Evolutionary conservation across 768 basidiomycete species (phyloP).

Genomic region (Suillus weaverae): DNA sequence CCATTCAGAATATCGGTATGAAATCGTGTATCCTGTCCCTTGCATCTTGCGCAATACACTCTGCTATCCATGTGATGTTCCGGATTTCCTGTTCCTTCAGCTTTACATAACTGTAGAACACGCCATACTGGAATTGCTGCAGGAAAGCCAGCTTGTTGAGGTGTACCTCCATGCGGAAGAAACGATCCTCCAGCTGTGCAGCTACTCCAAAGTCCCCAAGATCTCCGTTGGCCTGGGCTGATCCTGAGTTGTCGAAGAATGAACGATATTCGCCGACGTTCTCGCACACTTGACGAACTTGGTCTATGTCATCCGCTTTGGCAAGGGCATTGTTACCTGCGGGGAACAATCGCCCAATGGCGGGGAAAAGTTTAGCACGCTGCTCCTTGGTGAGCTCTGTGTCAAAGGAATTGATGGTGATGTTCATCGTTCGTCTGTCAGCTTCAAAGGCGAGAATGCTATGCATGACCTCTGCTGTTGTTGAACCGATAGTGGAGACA

Average conservation of each 20-base stretch:
- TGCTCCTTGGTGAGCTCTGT: constrained; percentile 95
- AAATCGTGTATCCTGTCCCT: constrained; percentile 94
- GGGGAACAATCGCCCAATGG: constrained; percentile 91
- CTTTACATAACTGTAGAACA: constrained; percentile 92
- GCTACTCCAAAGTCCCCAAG: constrained; percentile 50
- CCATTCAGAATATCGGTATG: constrained; percentile 80
- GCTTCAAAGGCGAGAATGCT: constrained; percentile 94
- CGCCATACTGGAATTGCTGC: constrained; percentile 94
- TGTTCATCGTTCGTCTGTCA: constrained; percentile 95
- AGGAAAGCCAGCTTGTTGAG: constrained; percentile 94
- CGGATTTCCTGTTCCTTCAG: constrained; percentile 90
- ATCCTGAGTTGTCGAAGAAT: constrained; percentile 72
- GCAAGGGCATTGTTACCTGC: constrained; percentile 95
- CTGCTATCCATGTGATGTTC: constrained; percentile 91
- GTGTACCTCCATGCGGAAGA: constrained; percentile 92
- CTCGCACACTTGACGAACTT: constrained; percentile 86
- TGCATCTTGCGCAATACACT: constrained; percentile 97
- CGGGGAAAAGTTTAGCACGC: constrained; percentile 90
- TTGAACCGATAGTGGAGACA: constrained; percentile 73
- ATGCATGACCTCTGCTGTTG: constrained; percentile 92
- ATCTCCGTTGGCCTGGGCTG: constrained; percentile 32
- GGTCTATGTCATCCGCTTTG: constrained; percentile 92
- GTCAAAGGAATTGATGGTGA: constrained; percentile 98
- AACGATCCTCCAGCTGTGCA: constrained; percentile 84
- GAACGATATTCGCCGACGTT: constrained; percentile 84